Base-by-base conservation (phyloP, 2,329 filamentous ascomycete genomes). In the Dendryphion nanum region DNA sequence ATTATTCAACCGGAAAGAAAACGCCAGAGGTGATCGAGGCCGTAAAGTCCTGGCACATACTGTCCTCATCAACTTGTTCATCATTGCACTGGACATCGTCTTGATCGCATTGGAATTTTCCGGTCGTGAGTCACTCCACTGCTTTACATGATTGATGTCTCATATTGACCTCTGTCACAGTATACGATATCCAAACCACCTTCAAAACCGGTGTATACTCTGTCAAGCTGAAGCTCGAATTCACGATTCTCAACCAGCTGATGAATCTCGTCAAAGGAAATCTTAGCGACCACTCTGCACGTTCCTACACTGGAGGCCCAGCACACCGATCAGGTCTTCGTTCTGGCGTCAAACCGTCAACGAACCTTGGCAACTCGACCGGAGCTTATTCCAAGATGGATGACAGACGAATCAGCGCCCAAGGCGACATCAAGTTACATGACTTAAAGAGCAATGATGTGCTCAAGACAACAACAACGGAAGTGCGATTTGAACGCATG, bases 171-270 rank as follows among this genome's bases (percentile, higher is more conserved):
- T 26, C 23, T 8, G n/a, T 44, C 1, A 38, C 44, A 10, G 20
- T 51, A 4, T 50, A 52, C 29, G 39, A 41, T 35, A 49, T 55
- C 14, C 36, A 49, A 35, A 45, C 44, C 14, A 57, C 61, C 0
- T 53, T 61, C 38, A 68, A 68, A 39, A 50, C 40, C 3, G 57
- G 68, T 4, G 56, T 66, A 4, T 70, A 70, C 47, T 64, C 62
- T 42, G 47, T 69, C 38, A 71, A 70, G 48, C 59, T 76, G 15
- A 74, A 76, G 46, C 63, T 77, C 10, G 77, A 79, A 50, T 70
- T 72, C 41, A 68, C 71, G 10, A 69, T 80, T 30, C 59, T 81
- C 12, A 67, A 73, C 29, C 45, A 48, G 31, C 35, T 48, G 18
- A 16, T 35, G 30, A 15, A 35, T 3, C 18, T 41, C 37, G 4